Conservation (phyloP, 495 filamentous ascomycete species). For the Podospora appendiculata region DNA sequence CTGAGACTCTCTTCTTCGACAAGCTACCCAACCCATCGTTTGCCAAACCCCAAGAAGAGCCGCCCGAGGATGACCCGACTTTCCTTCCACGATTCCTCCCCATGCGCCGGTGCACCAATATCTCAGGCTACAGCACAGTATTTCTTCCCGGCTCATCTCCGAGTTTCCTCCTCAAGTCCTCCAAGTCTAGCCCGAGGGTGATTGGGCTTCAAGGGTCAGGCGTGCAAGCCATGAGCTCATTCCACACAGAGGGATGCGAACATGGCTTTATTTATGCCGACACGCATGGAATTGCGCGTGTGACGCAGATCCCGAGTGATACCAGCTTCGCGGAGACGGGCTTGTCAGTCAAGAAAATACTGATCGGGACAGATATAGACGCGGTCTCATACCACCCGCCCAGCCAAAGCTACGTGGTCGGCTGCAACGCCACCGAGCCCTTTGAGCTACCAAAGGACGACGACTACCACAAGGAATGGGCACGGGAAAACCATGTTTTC, state of each 20-base stretch:
- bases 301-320: slow-evolving; percentile 56
- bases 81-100: slow-evolving; percentile 39
- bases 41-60: slow-evolving; percentile 41
- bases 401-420: slow-evolving; percentile 68
- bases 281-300: slow-evolving; percentile 52
- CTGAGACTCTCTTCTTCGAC: slow-evolving; percentile 56
- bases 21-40: slow-evolving; percentile 62
- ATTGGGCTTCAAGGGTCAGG: slow-evolving; percentile 57
- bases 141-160: slow-evolving; percentile 74
- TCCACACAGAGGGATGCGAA: slow-evolving; percentile 67
- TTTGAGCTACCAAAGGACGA: slow-evolving; percentile 83
- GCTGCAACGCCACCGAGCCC: slow-evolving; percentile 53
- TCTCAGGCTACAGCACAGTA: slow-evolving; percentile 69
- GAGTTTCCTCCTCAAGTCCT: slow-evolving; percentile 69
- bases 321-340: slow-evolving; percentile 61
- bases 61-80: slow-evolving; percentile 25
- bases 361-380: slow-evolving; percentile 62
- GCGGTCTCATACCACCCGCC: slow-evolving; percentile 66
- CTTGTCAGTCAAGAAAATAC: slow-evolving; percentile 61
- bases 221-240: slow-evolving; percentile 58
- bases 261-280: slow-evolving; percentile 78
- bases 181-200: slow-evolving; percentile 65
- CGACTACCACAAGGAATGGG: slow-evolving; percentile 74
- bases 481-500: slow-evolving; percentile 54
- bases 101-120: slow-evolving; percentile 54